Conservation (phyloP, 2,329 filamentous ascomycete species). For the Lachnellula willkommii region DNA sequence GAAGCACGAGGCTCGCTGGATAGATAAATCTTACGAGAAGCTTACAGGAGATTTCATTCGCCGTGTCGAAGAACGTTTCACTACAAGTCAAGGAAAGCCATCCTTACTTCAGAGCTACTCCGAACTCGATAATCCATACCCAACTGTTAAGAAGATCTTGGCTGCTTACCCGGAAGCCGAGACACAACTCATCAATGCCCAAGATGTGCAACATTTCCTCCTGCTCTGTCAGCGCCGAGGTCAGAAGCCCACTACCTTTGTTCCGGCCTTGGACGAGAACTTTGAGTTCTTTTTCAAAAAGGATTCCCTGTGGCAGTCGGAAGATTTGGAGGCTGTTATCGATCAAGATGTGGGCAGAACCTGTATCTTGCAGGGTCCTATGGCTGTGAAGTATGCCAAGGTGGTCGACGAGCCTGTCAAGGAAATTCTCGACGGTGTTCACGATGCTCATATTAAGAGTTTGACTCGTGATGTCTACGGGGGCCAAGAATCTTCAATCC, state of each 20-base stretch:
- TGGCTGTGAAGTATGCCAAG: slow-evolving; percentile 84
- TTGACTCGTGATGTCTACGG: slow-evolving; percentile 76
- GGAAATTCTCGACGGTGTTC: slow-evolving; percentile 87
- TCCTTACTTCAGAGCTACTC: slow-evolving; percentile 86
- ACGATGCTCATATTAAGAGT: slow-evolving; percentile 77
- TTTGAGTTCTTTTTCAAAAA: slow-evolving; percentile 99
- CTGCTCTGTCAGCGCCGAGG: slow-evolving; percentile 84
- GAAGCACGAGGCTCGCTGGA: slow-evolving; percentile 86
- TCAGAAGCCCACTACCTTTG: slow-evolving; percentile 96
- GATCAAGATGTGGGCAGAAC: slow-evolving; percentile 93
- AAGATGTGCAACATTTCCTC: slow-evolving; percentile 96
- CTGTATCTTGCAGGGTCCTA: slow-evolving; percentile 92
- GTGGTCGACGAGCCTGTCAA: slow-evolving; percentile 90
- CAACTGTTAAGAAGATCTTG: slow-evolving; percentile 72
- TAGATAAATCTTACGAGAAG: slow-evolving; percentile 74
- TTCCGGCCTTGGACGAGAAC: slow-evolving; percentile 90
- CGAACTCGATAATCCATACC: slow-evolving; percentile 78
- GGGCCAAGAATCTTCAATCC: slow-evolving; percentile 68
- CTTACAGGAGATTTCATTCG: slow-evolving; percentile 95
- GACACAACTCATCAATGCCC: slow-evolving; percentile 90
- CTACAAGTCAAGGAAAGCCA: slow-evolving; percentile 60
- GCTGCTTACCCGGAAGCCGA: slow-evolving; percentile 80
- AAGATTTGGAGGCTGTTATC: slow-evolving; percentile 93
- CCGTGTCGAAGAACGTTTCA: slow-evolving; percentile 95
- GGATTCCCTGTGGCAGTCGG: slow-evolving; percentile 98